Evolutionary conservation across 2,329 filamentous ascomycete genomes (phyloP).

Genomic region (Botrytis paeoniae): DNA sequence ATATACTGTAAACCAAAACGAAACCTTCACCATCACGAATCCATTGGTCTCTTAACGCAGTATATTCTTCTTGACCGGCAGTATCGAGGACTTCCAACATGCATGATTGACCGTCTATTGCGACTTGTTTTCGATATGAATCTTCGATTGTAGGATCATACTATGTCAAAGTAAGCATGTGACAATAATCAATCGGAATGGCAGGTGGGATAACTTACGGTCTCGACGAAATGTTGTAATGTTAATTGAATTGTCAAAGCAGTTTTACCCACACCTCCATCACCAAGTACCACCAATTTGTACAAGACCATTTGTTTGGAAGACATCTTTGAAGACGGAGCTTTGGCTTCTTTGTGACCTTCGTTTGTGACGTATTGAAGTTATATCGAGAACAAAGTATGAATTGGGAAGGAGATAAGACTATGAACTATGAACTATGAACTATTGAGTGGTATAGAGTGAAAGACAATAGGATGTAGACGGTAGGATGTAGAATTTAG

Average conservation of each 20-base stretch:
- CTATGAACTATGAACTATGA: not conserved
- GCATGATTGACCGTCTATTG: conserved; percentile 92
- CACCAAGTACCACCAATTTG: conserved; percentile 91
- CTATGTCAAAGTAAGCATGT: conserved; percentile 31
- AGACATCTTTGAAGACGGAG: conserved; percentile 4
- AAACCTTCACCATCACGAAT: conserved; percentile 97
- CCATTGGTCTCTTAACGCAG: conserved; percentile 94
- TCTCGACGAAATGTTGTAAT: conserved; percentile 97
- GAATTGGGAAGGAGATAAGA: not conserved
- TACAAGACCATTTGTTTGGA: conserved; percentile 77
- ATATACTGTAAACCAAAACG: conserved; percentile 97
- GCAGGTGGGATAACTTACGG: conserved; percentile 48
- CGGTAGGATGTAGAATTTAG: not conserved
- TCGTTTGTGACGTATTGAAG: conserved; percentile 15
- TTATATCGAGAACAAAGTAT: not conserved
- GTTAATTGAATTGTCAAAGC: conserved; percentile 95
- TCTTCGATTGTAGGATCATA: conserved; percentile 88
- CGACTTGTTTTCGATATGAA: conserved; percentile 83
- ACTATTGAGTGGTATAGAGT: not conserved
- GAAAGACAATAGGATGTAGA: not conserved
- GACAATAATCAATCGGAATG: not conserved
- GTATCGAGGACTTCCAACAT: conserved; percentile 98
- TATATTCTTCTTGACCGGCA: conserved; percentile 97
- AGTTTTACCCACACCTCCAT: conserved; percentile 92
- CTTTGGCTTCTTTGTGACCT: not conserved